Conservation (phyloP, 2,329 filamentous ascomycete species). For the Fusarium staphyleae region DNA sequence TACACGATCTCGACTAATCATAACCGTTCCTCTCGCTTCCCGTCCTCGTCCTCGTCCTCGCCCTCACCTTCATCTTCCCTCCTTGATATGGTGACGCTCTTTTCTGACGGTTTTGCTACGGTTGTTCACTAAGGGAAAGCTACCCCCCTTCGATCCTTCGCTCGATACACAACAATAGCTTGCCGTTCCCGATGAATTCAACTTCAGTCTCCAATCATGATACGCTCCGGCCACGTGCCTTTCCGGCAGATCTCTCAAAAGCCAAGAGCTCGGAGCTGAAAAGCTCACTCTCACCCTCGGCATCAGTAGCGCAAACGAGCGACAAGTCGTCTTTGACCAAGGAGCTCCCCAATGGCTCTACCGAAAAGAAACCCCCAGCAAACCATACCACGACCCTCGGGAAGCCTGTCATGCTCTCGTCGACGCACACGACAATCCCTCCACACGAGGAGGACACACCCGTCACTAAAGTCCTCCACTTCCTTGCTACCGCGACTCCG, state of each 20-base stretch:
- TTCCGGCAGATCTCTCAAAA: slow-evolving; percentile 12
- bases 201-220: slow-evolving; percentile 34
- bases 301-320: slow-evolving; percentile 16
- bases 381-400: slow-evolving; percentile 22
- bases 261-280: slow-evolving; percentile 21
- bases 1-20: slow-evolving; percentile 17
- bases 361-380: slow-evolving; percentile 12
- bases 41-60: background rate
- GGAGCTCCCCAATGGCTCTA: slow-evolving; percentile 10
- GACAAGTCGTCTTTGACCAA: slow-evolving; percentile 16
- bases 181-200: slow-evolving; percentile 39
- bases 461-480: slow-evolving; percentile 62
- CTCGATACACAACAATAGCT: slow-evolving; percentile 19
- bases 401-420: slow-evolving; percentile 16
- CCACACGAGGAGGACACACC: slow-evolving; percentile 43
- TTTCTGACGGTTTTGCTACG: slow-evolving; percentile 16
- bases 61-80: background rate
- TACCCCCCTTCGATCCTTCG: slow-evolving; percentile 6
- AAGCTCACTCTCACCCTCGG: slow-evolving; percentile 13
- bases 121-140: slow-evolving; percentile 21
- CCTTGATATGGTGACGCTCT: slow-evolving; percentile 29
- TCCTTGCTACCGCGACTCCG: slow-evolving; percentile 81
- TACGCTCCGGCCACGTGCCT: slow-evolving; percentile 32
- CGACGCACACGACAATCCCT: slow-evolving; percentile 11
- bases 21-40: no score